These are phyloP conservation scores for Ligustrum vulgare DNA, from an alignment of 257 asterid genomes.

Conservation along the genomic window DNA sequence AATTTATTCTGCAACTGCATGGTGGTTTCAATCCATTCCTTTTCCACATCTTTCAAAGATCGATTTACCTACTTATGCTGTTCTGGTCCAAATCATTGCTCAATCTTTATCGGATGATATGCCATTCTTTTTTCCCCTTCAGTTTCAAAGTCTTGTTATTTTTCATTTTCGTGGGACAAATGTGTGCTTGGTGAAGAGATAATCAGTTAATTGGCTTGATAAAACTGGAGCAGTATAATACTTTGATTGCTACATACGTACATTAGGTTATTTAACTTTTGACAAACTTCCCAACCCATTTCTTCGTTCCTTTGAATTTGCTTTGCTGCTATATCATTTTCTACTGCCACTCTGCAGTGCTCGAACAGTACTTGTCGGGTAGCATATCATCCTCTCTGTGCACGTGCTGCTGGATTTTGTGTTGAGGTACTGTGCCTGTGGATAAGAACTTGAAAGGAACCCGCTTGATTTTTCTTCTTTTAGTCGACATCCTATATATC, in stretches of 20 bases:
- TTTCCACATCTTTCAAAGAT: background rate
- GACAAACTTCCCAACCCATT: background rate
- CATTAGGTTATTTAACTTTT: background rate
- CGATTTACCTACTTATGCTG: background rate
- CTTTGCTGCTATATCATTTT: constrained; percentile 17
- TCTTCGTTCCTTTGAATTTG: constrained; percentile 14
- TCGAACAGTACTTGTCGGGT: constrained; percentile 79
- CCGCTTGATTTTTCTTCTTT: constrained; percentile 1
- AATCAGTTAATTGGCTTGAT: constrained; percentile 16
- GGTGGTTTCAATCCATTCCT: background rate
- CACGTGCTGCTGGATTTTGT: constrained; percentile 98
- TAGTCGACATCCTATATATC: background rate
- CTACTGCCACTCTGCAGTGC: constrained; percentile 60
- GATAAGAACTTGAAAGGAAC: background rate
- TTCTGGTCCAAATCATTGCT: background rate
- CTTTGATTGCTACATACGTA: constrained; percentile 2
- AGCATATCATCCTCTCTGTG: constrained; percentile 98
- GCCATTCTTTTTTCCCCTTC: background rate
- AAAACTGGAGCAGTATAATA: constrained; percentile 6
- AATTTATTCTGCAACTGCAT: background rate
- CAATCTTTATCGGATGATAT: constrained; percentile 9
- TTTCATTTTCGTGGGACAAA: constrained; percentile 1
- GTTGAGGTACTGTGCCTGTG: constrained; percentile 63
- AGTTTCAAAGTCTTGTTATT: background rate
- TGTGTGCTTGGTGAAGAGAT: constrained; percentile 11